Conservation (phyloP, 106 monocot species). For the Dendrobium officinale region DNA sequence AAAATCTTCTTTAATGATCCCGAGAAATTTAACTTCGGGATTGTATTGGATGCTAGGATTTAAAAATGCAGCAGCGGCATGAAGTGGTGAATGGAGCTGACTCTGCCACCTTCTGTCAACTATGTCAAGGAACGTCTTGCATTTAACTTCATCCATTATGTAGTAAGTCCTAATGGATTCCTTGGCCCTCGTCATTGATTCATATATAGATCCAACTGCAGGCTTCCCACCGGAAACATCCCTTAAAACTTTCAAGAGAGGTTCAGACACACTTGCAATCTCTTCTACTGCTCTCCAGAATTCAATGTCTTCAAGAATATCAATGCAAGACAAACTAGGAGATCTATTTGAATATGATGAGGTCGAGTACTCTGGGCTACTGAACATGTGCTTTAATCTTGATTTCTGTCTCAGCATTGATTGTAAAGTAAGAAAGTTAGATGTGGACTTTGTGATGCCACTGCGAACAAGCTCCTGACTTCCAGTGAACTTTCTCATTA, state of each 20-base stretch:
- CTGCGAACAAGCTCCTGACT: conserved; percentile 66
- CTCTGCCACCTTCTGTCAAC: conserved; percentile 78
- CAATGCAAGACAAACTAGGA: conserved; percentile 49
- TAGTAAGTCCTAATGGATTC: conserved; percentile 94
- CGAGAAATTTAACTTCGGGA: conserved; percentile 83
- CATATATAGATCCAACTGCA: conserved; percentile 78
- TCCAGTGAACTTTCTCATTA: conserved; percentile 66
- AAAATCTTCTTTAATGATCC: conserved; percentile 71
- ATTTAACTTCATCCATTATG: conserved; percentile 96
- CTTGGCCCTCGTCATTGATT: conserved; percentile 79
- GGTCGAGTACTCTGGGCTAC: conserved; percentile 67
- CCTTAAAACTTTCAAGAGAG: conserved; percentile 72
- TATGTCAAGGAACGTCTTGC: conserved; percentile 78
- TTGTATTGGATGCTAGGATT: conserved; percentile 97
- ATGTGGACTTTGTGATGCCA: conserved; percentile 47
- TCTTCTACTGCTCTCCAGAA: conserved; percentile 89
- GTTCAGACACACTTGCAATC: conserved; percentile 74
- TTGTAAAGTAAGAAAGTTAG: conserved; percentile 74
- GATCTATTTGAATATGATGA: conserved; percentile 65
- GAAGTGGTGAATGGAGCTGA: conserved; percentile 82
- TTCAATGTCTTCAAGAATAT: conserved; percentile 68
- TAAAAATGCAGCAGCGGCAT: conserved; percentile 82
- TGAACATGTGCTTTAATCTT: conserved; percentile 88
- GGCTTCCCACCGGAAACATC: conserved; percentile 85
- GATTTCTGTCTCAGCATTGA: conserved; percentile 64